These are phyloP conservation scores for Saccharomyces pastorianus DNA, from an alignment of 1,139 yeast genomes.

Conservation along the genomic window DNA sequence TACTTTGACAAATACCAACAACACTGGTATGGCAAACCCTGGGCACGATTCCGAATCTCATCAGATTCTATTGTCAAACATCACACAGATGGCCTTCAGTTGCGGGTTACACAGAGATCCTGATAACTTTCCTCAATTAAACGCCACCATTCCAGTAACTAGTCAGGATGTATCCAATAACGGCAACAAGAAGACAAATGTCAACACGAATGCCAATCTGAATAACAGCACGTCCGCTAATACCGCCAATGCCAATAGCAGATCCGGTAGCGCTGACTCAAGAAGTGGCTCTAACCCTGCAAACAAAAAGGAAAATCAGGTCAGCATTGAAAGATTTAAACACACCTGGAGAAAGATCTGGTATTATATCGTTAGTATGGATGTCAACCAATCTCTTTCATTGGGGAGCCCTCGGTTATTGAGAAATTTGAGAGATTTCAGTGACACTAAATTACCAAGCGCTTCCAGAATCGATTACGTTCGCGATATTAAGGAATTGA, in stretches of 20 bases:
- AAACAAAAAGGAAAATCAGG: slow-evolving; percentile 23
- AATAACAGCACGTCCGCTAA: not conserved
- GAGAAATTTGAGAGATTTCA: slow-evolving; percentile 27
- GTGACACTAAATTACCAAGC: slow-evolving; percentile 34
- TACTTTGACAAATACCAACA: slow-evolving; percentile 12
- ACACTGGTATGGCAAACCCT: slow-evolving; percentile 14
- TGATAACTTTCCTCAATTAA: slow-evolving; percentile 35
- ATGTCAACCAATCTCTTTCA: slow-evolving; percentile 37
- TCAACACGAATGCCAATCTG: slow-evolving; percentile 3
- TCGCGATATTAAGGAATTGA: slow-evolving; percentile 29
- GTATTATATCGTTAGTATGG: slow-evolving; percentile 39
- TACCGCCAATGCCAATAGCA: not conserved
- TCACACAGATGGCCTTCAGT: slow-evolving; percentile 47
- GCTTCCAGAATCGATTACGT: slow-evolving; percentile 32
- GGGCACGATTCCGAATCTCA: slow-evolving; percentile 42
- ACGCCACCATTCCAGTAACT: slow-evolving; percentile 17
- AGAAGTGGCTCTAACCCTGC: slow-evolving; percentile 4
- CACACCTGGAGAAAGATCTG: slow-evolving; percentile 42
- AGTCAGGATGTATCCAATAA: slow-evolving; percentile 8
- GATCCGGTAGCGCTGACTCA: not conserved
- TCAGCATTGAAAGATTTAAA: slow-evolving; percentile 29
- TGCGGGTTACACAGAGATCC: slow-evolving; percentile 52
- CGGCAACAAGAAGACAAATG: slow-evolving; percentile 4
- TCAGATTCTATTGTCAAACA: slow-evolving; percentile 36
- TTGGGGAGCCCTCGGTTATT: slow-evolving; percentile 38